Evolutionary conservation across 345 rosid species (phyloP).

Genomic region (Citrus australasica): DNA sequence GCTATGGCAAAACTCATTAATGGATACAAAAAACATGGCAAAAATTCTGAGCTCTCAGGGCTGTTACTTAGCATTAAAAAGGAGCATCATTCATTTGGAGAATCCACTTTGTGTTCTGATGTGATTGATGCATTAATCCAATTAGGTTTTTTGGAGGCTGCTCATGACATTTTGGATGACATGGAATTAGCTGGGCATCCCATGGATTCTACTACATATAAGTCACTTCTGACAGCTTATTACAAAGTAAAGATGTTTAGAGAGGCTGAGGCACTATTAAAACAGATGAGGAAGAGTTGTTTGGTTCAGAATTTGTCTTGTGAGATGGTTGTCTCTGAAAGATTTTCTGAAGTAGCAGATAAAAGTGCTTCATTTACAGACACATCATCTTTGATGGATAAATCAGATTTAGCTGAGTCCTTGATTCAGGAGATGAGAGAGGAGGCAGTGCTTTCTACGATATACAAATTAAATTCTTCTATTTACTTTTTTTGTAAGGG

Average conservation of each 20-base stretch:
- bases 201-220: constrained; percentile 33
- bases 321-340: constrained; percentile 22
- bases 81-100: constrained; percentile 15
- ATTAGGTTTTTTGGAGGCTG: constrained; percentile 72
- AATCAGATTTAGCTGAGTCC: constrained; percentile 36
- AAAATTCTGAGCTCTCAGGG: constrained; percentile 52
- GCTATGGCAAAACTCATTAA: constrained; percentile 63
- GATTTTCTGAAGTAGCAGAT: constrained; percentile 24
- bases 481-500: constrained; percentile 83
- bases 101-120: constrained; percentile 37
- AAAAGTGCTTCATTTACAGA: constrained; percentile 15
- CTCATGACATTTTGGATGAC: constrained; percentile 90
- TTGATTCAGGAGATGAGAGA: constrained; percentile 43
- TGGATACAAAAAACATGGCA: constrained; percentile 49
- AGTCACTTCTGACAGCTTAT: constrained; percentile 52
- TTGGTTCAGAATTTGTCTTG: constrained; percentile 28
- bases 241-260: constrained; percentile 42
- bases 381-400: constrained; percentile 12
- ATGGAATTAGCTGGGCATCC: constrained; percentile 48
- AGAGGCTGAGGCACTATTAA: constrained; percentile 59
- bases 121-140: constrained; percentile 58
- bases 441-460: constrained; percentile 25
- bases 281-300: constrained; percentile 54
- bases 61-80: constrained; percentile 40
- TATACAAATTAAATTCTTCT: constrained; percentile 66